A percentile compares a stretch with the other conserved stretches of the same genome.
Conservation (phyloP, 768 basidiomycete species). For the Gymnopilus junonius region DNA sequence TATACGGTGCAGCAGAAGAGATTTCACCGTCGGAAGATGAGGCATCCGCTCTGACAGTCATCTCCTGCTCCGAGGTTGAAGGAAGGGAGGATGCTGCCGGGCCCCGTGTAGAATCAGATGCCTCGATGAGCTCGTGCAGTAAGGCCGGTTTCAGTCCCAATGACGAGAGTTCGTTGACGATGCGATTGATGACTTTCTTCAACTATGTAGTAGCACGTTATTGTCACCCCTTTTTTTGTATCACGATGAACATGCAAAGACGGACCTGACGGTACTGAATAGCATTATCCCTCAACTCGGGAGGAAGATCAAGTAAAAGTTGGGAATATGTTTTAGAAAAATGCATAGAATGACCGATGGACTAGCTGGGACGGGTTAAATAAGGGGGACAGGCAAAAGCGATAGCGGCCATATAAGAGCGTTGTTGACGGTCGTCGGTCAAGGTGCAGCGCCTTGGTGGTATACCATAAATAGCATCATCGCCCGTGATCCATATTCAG, state of each 20-base stretch:
- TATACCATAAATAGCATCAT: not conserved
- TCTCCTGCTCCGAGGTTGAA: not conserved
- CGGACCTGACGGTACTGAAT: constrained; percentile 83
- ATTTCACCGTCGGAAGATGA: not conserved
- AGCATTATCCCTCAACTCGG: constrained; percentile 75
- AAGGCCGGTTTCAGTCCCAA: constrained; percentile 63
- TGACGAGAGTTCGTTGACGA: constrained; percentile 76
- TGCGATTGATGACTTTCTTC: constrained; percentile 87
- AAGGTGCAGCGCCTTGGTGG: not conserved
- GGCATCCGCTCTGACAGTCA: not conserved
- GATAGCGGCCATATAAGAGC: constrained; percentile 1
- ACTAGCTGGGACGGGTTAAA: not conserved
- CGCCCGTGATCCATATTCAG: not conserved
- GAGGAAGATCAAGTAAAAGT: constrained; percentile 68
- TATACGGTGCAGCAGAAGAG: not conserved
- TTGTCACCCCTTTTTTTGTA: not conserved
- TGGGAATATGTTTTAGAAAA: constrained; percentile 74
- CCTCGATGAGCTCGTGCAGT: constrained; percentile 46
- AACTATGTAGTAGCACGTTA: constrained; percentile 50
- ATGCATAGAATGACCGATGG: constrained; percentile 54
- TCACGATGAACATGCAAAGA: not conserved
- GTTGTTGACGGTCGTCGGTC: not conserved
- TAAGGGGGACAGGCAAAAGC: not conserved
- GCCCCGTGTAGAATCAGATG: not conserved
- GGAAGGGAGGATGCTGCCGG: not conserved